A percentile compares a stretch with the other conserved stretches of the same genome.
Conservation (phyloP, 495 filamentous ascomycete genomes). For the Aspergillus cristatus region DNA sequence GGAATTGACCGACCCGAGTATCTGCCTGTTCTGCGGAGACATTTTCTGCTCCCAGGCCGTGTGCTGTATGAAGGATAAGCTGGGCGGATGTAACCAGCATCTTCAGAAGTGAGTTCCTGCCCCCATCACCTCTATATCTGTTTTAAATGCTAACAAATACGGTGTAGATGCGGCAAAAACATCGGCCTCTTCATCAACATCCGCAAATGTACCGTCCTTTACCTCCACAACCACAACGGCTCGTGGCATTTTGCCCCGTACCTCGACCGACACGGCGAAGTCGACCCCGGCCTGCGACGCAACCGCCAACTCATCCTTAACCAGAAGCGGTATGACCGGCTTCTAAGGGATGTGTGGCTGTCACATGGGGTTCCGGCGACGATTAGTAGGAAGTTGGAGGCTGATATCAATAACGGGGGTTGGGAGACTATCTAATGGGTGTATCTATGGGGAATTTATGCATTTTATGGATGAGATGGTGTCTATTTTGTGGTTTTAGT, state of each 20-base stretch:
- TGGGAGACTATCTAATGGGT: constrained; percentile 75
- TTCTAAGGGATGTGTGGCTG: constrained; percentile 81
- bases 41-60: constrained; percentile 91
- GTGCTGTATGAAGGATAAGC: constrained; percentile 68
- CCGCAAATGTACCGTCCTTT: constrained; percentile 83
- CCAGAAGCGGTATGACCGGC: constrained; percentile 83
- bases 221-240: constrained; percentile 70
- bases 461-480: too few species aligned
- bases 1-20: constrained; percentile 76
- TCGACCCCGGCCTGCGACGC: constrained; percentile 73
- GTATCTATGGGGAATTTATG: too few species aligned
- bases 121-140: neutral
- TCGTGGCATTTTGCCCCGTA: constrained; percentile 85
- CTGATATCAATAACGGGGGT: constrained; percentile 90
- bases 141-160: constrained; percentile 6
- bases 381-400: constrained; percentile 82
- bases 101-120: constrained; percentile 60
- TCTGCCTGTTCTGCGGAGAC: constrained; percentile 93
- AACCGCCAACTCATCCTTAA: constrained; percentile 83
- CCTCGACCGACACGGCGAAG: constrained; percentile 90
- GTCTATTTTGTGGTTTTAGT: too few species aligned
- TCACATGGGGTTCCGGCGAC: constrained; percentile 78
- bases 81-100: constrained; percentile 87
- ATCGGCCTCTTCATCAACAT: constrained; percentile 93
- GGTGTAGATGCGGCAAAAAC: constrained; percentile 74